Evolutionary conservation across 495 filamentous ascomycete species (phyloP), one percentile per base, ranked within the genome.

Genomic region (Penicillium pulvis): DNA sequence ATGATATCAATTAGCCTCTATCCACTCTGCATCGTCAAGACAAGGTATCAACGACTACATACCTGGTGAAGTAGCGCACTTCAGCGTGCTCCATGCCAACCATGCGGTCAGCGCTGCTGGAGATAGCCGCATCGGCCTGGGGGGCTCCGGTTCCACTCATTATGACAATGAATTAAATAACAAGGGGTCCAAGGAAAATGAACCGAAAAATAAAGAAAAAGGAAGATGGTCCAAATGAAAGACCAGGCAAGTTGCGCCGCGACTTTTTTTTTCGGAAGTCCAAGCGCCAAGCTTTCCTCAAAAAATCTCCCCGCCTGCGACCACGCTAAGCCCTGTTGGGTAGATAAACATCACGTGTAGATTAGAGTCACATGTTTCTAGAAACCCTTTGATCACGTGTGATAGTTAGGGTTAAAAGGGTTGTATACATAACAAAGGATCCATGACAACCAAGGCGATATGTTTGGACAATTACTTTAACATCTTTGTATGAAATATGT

Each of bases 41-140:
- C 31, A 49, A 42, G 42, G 20, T 42, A 30, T 26, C 20, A 20
- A n/a, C 16, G 28, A 6, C 1, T 11, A 55, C 85, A 65, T 75
- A 92, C 91, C 91, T 94, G 73, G 95, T 97, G 81, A 97, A 97
- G 79, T 97, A 97, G 74, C 95, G 92, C 66, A 91, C 88, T 79
- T 97, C 92, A 59, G 91, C 88, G 74, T 96, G 91, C 64, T 88
- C 87, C 81, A 91, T 85, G 62, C 81, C 78, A 16, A 79, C 80
- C 72, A 82, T 76, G 60, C 72, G 74, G 61, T 84, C 79, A 48
- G 77, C 77, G 59, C 77, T 80, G 75, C 75, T 80, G 59, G 71
- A 51, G 55, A 65, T 75, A 35, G 59, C 62, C 36, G 61, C 65
- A 57, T 41, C 39, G 70, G 17, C 55, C 63, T 46, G 56, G 63